Base-by-base conservation (phyloP, 257 asterid species). In the Avicennia marina region DNA sequence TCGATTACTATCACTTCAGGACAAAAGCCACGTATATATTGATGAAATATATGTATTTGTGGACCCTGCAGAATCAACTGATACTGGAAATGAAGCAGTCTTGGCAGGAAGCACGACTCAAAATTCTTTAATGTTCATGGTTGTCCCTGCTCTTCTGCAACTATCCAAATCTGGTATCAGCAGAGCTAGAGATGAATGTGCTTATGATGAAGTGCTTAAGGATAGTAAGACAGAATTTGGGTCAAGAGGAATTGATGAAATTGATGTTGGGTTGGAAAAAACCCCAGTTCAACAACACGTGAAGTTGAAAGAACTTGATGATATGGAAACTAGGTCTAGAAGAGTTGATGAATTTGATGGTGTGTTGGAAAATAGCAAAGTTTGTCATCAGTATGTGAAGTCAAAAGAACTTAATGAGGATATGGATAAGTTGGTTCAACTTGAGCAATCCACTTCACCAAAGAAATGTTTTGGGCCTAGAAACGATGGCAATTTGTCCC, bases 111-210 rank as follows among this genome's bases (percentile, higher is more conserved):
- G 63, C 78, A 74, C 80, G 29, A 55, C 69, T 29, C 82, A 82
- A 67, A 84, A 78, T 78, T 76, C 96, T 63, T 68, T 93, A 49
- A 75, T 93, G 89, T 75, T 97, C 66, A 85, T 93, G 95, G 81
- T 93, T 56, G 72, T 86, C 68, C 97, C 98, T 39, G 76, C 95
- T 29, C 72, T 93, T 70, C 74, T 93, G 74, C 96, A 89, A 66
- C 67, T 86, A 59, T 64, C 95, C 46, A 89, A 78, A 77, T 80
- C 97, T 60, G 67, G 84, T 49, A 18, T n/a, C 40, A 61, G 60
- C 48, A 74, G 60, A 63, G 68, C 62, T 58, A 75, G 54, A 62
- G 83, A 72, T 11, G 77, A 62, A 19, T 42, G 31, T 64, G 68
- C 75, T 42, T 76, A 82, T 71, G 72, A 63, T 53, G 75, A 80